Base-by-base conservation (phyloP, 257 asterid genomes). In the Penstemon eatonii region DNA sequence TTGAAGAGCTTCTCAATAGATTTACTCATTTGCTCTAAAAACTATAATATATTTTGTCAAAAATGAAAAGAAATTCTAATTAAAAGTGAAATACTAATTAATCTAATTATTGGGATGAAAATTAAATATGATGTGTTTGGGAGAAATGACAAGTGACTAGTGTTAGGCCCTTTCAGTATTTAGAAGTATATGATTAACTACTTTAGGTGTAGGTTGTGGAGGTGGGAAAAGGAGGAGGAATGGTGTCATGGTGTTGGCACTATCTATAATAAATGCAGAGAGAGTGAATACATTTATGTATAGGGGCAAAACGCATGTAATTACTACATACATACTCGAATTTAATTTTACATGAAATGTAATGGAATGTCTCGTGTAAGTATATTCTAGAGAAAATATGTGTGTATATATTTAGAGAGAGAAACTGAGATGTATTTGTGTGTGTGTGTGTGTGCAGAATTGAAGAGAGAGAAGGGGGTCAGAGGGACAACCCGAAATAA, bases 401-500 rank as follows among this genome's bases (percentile, higher is more conserved):
- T 15, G 0, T 15, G 18, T 15, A 15, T 40, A 8, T 55, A n/a
- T 41, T 18, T 50, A 46, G 5, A 18, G 56, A 54, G 57, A 4
- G 61, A 56, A 45, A 19, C 25, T 3, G 64, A 4, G 72, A 42
- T 60, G 18, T 15, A 12, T 36, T 38, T 42, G 53, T 5, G 61
- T n/a, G 57, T 47, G 25, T 56, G n/a, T 1, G 44, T 6, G 19
- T 4, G 56, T 11, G 25, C 5, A 42, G 25, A 25, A 25, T 25
- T 25, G 33, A 25, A 25, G 55, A 44, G 38, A 50, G 57, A 61
- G 70, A 4, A 39, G 41, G 59, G 73, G 58, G 76, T 80, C 90
- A 90, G 94, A 86, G 89, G 96, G 96, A 88, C 97, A 90, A 84
- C 94, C 97, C 92, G 96, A 90, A 90, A 90, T 90, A 90, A 90